These are phyloP conservation scores for Teratosphaeria viscida DNA, from an alignment of 2,329 filamentous ascomycete genomes.

Conservation along the genomic window DNA sequence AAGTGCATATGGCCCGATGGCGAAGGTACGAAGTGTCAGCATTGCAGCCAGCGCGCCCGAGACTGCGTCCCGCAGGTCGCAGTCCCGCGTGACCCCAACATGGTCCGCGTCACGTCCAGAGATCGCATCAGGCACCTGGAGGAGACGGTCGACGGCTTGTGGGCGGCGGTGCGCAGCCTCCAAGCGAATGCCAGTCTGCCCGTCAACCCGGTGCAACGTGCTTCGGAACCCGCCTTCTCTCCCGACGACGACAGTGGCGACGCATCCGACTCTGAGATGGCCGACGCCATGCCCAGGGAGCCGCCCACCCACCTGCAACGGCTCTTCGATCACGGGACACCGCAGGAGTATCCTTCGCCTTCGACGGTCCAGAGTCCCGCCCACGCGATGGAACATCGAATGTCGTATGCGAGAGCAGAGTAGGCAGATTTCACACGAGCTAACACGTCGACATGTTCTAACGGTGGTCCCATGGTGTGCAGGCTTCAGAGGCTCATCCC, in stretches of 20 bases:
- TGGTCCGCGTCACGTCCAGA: background rate
- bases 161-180: background rate
- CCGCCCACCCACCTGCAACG: conserved; percentile 1
- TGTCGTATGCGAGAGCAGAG: background rate
- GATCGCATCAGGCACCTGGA: background rate
- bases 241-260: background rate
- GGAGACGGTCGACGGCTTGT: background rate
- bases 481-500: background rate
- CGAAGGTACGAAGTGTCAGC: background rate
- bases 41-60: background rate
- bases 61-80: background rate
- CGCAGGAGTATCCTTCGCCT: background rate
- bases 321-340: background rate
- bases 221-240: background rate
- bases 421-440: background rate
- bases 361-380: background rate
- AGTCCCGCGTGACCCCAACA: background rate
- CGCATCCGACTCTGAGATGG: background rate
- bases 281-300: background rate
- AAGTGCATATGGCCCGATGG: background rate
- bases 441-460: background rate
- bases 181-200: background rate
- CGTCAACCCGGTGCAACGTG: background rate
- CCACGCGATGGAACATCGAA: background rate
- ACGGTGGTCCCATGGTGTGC: background rate